A percentile compares a stretch with the other conserved stretches of the same genome.
phyloP scores from a whole-genome alignment of 78 protist species.

The Speleostelium caveatum region DNA sequence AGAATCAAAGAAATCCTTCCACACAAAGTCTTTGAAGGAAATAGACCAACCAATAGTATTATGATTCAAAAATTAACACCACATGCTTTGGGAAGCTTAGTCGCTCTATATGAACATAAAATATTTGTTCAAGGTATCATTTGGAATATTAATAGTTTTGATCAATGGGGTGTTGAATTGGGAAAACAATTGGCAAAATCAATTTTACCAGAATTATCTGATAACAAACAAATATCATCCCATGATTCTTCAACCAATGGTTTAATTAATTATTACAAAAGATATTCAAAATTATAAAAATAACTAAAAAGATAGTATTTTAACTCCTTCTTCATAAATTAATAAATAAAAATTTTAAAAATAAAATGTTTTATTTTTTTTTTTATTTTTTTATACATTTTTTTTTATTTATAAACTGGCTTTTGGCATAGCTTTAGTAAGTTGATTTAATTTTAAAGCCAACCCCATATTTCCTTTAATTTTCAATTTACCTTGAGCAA shows the following conservation, averaged over 20 bases:
- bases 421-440: slow-evolving; percentile 33
- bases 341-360: too few relatives aligned
- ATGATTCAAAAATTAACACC: slow-evolving; percentile 90
- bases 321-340: too few relatives aligned
- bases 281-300: slow-evolving; percentile 46
- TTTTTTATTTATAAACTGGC: slow-evolving; percentile 35
- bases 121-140: slow-evolving; percentile 95
- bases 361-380: too few relatives aligned
- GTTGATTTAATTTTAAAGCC: slow-evolving; percentile 66
- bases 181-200: slow-evolving; percentile 97
- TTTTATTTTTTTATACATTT: not conserved
- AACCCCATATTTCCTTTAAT: slow-evolving; percentile 77
- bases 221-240: slow-evolving; percentile 3
- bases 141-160: slow-evolving; percentile 97
- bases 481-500: slow-evolving; percentile 70
- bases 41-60: slow-evolving; percentile 93
- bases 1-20: slow-evolving; percentile 60
- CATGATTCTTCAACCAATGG: slow-evolving; percentile 95
- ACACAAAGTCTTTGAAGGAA: slow-evolving; percentile 95
- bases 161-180: slow-evolving; percentile 99
- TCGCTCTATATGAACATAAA: slow-evolving; percentile 96
- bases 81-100: slow-evolving; percentile 87
- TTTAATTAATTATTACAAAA: slow-evolving; percentile 91
- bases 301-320: too few relatives aligned
- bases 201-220: slow-evolving; percentile 80